A percentile compares a stretch with the other conserved stretches of the same genome.
These are phyloP conservation scores for Corrigiola litoralis DNA, from an alignment of 179 eudicot species.

Conservation along the genomic window DNA sequence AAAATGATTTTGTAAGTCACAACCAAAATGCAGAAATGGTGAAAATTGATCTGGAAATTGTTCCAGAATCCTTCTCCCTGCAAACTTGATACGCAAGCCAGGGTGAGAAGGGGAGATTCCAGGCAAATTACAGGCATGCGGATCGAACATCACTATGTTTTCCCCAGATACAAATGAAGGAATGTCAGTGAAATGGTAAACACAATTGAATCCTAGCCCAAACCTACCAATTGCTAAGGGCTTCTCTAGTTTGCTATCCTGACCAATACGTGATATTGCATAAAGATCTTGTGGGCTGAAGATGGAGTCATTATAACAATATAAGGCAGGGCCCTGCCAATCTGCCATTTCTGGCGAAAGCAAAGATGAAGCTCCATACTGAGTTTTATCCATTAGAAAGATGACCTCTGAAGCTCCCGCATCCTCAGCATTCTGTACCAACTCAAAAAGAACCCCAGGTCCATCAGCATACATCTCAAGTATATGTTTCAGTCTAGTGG, in stretches of 20 bases:
- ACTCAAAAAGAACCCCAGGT: slow-evolving; percentile 93
- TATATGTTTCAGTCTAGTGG: slow-evolving; percentile 95
- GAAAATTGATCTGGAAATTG: slow-evolving; percentile 99
- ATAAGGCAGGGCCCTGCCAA: slow-evolving; percentile 99
- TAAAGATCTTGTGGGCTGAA: slow-evolving; percentile 95
- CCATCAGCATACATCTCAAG: slow-evolving; percentile 99
- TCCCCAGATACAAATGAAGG: slow-evolving; percentile 99
- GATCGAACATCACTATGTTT: slow-evolving; percentile 98
- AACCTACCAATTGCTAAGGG: slow-evolving; percentile 99
- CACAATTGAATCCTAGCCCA: slow-evolving; percentile 98
- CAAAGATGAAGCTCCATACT: slow-evolving; percentile 92
- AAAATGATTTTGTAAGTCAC: slow-evolving; percentile 84
- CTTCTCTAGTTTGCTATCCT: slow-evolving; percentile 96
- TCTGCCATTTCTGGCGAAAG: slow-evolving; percentile 99
- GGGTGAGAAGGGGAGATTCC: slow-evolving; percentile 99
- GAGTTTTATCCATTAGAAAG: slow-evolving; percentile 91
- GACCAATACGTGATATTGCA: slow-evolving; percentile 99
- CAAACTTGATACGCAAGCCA: slow-evolving; percentile 89
- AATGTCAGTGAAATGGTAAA: slow-evolving; percentile 93
- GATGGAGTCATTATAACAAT: slow-evolving; percentile 92
- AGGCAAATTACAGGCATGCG: slow-evolving; percentile 96
- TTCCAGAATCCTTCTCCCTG: slow-evolving; percentile 78
- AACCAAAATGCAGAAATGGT: slow-evolving; percentile 92
- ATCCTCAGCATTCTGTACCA: slow-evolving; percentile 99
- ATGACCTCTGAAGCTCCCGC: slow-evolving; percentile 90